Base-by-base conservation (phyloP, 2,329 filamentous ascomycete species). In the Exophiala dermatitidis region DNA sequence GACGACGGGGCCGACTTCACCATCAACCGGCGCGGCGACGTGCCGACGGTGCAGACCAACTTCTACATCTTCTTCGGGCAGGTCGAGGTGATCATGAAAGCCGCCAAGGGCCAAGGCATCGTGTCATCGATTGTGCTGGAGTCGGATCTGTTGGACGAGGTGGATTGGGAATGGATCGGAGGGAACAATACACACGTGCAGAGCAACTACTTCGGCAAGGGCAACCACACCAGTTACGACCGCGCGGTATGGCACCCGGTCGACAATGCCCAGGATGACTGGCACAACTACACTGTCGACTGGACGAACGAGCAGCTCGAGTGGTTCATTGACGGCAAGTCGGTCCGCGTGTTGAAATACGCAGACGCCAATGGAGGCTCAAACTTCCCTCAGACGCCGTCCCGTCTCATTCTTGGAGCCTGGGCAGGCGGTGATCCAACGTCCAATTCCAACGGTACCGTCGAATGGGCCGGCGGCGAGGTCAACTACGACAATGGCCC, bases 331-430 rank as follows among this genome's bases (percentile, higher is more conserved):
- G 87, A 86, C 66, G 87, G 85, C 52, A 80, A 77, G 9, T 83
- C 85, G 4, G 81, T 96, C 46, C 85, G 93, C 54, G 86, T 86
- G 7, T 77, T 96, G 54, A 83, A 78, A 44, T 80, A 82, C 38
- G 76, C 73, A 46, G 83, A 87, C 48, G 87, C 90, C 55, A 80
- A 84, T 57, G 67, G 75, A 51, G 77, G 77, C 37, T 65, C 67
- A 58, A 87, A 95, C 70, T 98, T 94, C 67, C 93, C 93, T 5
- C 93, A 98, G 73, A 90, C 90, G 0, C 93, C 93, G 3, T 95
- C 95, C 89, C 86, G 90, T 71, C 74, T 97, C 72, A 94, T 91
- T 71, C 83, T 97, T 63, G 93, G 93, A 56, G 76, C 86, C 52
- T 98, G 93, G 93, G 84, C 88, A 49, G 93, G 90, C 65, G 93